phyloP scores from a whole-genome alignment of 257 asterid species.

The Scutellaria baicalensis region DNA sequence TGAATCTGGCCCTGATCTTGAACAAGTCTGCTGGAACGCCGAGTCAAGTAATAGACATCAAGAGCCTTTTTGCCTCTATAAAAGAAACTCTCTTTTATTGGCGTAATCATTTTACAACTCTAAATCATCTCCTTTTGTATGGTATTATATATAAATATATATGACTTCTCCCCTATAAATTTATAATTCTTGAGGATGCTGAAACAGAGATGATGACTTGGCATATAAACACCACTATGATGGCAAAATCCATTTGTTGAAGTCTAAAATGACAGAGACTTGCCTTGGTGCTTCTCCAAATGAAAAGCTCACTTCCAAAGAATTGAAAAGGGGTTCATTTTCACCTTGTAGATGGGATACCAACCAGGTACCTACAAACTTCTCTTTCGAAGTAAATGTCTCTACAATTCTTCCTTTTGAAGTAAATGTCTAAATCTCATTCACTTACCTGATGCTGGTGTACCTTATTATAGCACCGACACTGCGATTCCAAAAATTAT shows the following conservation, averaged over 20 bases:
- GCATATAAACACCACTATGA: conserved; percentile 12
- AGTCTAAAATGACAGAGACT: conserved; percentile 31
- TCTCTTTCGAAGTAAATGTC: background rate
- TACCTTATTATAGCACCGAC: too few species aligned
- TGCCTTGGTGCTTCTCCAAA: conserved; percentile 72
- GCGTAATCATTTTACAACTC: conserved; percentile 40
- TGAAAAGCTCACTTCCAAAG: conserved; percentile 56
- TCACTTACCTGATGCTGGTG: too few species aligned
- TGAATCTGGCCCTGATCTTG: conserved; percentile 30
- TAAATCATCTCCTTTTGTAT: background rate
- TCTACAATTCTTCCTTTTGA: background rate
- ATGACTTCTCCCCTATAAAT: background rate
- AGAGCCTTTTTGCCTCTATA: conserved; percentile 65
- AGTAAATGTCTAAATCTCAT: too few species aligned
- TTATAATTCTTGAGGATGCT: conserved; percentile 9
- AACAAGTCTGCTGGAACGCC: conserved; percentile 74
- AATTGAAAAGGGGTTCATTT: conserved; percentile 52
- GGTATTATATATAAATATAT: background rate
- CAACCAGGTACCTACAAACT: conserved; percentile 57
- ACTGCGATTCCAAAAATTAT: background rate
- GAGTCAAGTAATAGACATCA: conserved; percentile 19
- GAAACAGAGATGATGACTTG: conserved; percentile 47
- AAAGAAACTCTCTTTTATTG: conserved; percentile 33
- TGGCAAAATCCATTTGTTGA: conserved; percentile 46
- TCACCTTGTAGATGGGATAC: conserved; percentile 59